Conservation (phyloP, 2,329 filamentous ascomycete genomes). For the Aaosphaeria pasadenensis region DNA sequence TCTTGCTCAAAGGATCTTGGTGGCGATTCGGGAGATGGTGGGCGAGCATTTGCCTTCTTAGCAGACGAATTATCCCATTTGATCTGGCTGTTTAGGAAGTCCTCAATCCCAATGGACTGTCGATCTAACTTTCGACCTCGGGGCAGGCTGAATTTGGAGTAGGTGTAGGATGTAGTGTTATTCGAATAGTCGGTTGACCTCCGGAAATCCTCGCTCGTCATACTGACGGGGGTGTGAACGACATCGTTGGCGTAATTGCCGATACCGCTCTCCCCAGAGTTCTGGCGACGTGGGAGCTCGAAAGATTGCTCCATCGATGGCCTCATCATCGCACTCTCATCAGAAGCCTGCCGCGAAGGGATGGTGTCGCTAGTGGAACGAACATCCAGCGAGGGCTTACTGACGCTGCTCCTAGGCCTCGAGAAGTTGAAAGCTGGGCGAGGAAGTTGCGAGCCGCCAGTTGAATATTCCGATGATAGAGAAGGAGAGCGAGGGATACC, state of each 20-base stretch:
- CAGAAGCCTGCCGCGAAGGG: slow-evolving; percentile 33
- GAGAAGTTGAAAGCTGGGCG: slow-evolving; percentile 91
- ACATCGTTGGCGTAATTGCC: slow-evolving; percentile 64
- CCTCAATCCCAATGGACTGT: slow-evolving; percentile 38
- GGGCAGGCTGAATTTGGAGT: slow-evolving; percentile 80
- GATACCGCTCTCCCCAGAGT: slow-evolving; percentile 46
- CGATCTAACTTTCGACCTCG: slow-evolving; percentile 77
- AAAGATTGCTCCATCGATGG: slow-evolving; percentile 41
- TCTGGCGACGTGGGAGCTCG: slow-evolving; percentile 38
- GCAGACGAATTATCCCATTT: slow-evolving; percentile 56
- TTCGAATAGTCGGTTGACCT: slow-evolving; percentile 51
- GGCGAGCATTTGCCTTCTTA: slow-evolving; percentile 15
- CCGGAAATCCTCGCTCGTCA: slow-evolving; percentile 67
- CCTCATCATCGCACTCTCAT: slow-evolving; percentile 33
- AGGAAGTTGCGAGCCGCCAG: slow-evolving; percentile 55
- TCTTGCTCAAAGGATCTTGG: slow-evolving; percentile 33
- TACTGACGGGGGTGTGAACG: slow-evolving; percentile 67
- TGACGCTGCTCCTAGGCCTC: slow-evolving; percentile 63
- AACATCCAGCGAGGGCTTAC: slow-evolving; percentile 50
- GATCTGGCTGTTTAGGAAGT: slow-evolving; percentile 49
- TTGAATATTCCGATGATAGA: slow-evolving; percentile 75
- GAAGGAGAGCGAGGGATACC: slow-evolving; percentile 73
- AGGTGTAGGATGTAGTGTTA: slow-evolving; percentile 72
- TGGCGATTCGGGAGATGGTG: slow-evolving; percentile 39
- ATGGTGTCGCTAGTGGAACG: slow-evolving; percentile 30